Conservation (phyloP, 2,329 filamentous ascomycete genomes). For the Incumbomyces lentus region DNA sequence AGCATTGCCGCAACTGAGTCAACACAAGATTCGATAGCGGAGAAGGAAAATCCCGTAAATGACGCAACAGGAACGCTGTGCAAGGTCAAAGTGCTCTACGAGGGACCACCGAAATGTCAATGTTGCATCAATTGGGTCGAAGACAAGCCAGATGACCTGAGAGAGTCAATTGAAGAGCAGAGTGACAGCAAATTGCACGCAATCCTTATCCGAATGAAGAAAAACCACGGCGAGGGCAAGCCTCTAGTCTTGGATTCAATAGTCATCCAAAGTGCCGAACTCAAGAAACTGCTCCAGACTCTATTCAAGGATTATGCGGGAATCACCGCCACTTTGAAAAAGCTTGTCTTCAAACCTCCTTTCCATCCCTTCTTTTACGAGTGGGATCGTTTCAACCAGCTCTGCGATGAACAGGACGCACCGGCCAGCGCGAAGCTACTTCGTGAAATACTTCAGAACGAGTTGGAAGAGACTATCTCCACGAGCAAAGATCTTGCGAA, state of each 20-base stretch:
- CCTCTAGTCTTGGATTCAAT: background rate
- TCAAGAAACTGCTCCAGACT: background rate
- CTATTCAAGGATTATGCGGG: background rate
- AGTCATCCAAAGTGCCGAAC: background rate
- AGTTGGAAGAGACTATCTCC: conserved; percentile 43
- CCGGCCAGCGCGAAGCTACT: conserved; percentile 37
- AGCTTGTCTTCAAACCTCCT: background rate
- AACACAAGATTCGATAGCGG: too few species aligned
- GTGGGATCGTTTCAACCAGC: background rate
- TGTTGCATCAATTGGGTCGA: too few species aligned
- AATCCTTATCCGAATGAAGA: too few species aligned
- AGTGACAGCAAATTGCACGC: too few species aligned
- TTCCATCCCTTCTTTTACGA: background rate
- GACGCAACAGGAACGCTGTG: too few species aligned
- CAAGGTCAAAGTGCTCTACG: too few species aligned
- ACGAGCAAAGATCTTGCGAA: conserved; percentile 42
- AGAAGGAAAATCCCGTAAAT: too few species aligned
- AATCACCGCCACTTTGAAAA: background rate
- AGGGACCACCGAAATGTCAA: too few species aligned
- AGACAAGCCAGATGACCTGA: too few species aligned
- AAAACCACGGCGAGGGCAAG: too few species aligned
- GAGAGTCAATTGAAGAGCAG: too few species aligned
- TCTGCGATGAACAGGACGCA: conserved; percentile 31
- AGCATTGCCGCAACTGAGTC: too few species aligned
- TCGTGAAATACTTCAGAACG: conserved; percentile 38